Conservation (phyloP, 148 eudicot species). For the Suaeda aralocaspica region DNA sequence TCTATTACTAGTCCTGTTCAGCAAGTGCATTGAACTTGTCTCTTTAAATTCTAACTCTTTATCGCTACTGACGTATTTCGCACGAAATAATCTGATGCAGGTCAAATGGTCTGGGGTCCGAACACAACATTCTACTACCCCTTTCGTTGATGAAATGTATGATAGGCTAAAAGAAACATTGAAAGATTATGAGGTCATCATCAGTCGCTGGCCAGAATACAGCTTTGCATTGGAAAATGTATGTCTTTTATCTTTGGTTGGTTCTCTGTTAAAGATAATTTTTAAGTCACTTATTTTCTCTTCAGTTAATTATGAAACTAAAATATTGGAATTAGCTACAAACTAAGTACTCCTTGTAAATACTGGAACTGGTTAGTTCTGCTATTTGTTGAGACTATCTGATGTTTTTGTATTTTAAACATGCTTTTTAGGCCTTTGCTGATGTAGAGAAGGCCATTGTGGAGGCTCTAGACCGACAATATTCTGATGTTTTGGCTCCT, state of each 20-base stretch:
- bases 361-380: not conserved
- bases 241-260: constrained; percentile 16
- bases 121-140: constrained; percentile 73
- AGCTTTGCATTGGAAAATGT: constrained; percentile 77
- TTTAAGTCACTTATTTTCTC: not conserved
- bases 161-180: constrained; percentile 61
- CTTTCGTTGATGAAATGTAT: constrained; percentile 89
- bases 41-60: not conserved
- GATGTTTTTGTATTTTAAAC: constrained; percentile 1
- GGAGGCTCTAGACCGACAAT: constrained; percentile 80
- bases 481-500: constrained; percentile 69
- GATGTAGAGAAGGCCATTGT: constrained; percentile 71
- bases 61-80: not conserved
- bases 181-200: constrained; percentile 75
- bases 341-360: not conserved
- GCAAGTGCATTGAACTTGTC: not conserved
- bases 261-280: not conserved
- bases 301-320: not conserved
- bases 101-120: constrained; percentile 88
- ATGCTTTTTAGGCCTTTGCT: constrained; percentile 53
- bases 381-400: not conserved
- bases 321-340: not conserved
- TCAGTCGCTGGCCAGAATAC: constrained; percentile 97
- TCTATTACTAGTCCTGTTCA: not conserved
- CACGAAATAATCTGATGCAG: constrained; percentile 30